These are phyloP conservation scores for Scedosporium boydii DNA, from an alignment of 2,329 filamentous ascomycete genomes.

Conservation along the genomic window DNA sequence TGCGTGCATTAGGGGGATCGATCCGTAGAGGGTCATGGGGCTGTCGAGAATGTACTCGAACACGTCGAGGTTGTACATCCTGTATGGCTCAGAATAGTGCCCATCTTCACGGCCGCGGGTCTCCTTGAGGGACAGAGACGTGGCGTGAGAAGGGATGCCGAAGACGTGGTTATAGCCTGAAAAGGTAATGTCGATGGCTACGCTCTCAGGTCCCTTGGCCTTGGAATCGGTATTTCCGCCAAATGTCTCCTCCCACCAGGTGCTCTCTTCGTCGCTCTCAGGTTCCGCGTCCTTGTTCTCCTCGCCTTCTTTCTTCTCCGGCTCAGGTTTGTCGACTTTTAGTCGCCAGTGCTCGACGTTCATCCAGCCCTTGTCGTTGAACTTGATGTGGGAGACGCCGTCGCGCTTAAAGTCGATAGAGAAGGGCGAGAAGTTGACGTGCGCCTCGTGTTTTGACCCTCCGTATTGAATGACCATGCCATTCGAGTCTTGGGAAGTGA, in stretches of 20 bases:
- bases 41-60: constrained; percentile 97
- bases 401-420: constrained; percentile 78
- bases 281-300: constrained; percentile 26
- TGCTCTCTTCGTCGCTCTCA: constrained; percentile 59
- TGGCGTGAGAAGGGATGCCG: constrained; percentile 88
- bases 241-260: constrained; percentile 97
- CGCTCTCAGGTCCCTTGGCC: constrained; percentile 86
- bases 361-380: constrained; percentile 83
- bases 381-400: constrained; percentile 69
- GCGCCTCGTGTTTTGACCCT: constrained; percentile 66
- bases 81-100: constrained; percentile 81
- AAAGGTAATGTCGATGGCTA: constrained; percentile 86
- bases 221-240: constrained; percentile 93
- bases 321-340: constrained; percentile 57
- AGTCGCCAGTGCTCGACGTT: constrained; percentile 95
- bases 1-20: constrained; percentile 96
- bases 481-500: constrained; percentile 54
- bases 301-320: constrained; percentile 43
- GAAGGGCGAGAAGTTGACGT: constrained; percentile 78
- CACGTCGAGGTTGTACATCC: constrained; percentile 92
- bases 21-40: constrained; percentile 96
- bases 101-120: constrained; percentile 74
- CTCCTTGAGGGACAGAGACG: constrained; percentile 77
- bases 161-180: constrained; percentile 86
- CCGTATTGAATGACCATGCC: constrained; percentile 75